Percentiles rank a stretch among this genome's conserved stretches.
phyloP scores from a whole-genome alignment of 805 yeast species.

The Hanseniaspora hatyaiensis region DNA sequence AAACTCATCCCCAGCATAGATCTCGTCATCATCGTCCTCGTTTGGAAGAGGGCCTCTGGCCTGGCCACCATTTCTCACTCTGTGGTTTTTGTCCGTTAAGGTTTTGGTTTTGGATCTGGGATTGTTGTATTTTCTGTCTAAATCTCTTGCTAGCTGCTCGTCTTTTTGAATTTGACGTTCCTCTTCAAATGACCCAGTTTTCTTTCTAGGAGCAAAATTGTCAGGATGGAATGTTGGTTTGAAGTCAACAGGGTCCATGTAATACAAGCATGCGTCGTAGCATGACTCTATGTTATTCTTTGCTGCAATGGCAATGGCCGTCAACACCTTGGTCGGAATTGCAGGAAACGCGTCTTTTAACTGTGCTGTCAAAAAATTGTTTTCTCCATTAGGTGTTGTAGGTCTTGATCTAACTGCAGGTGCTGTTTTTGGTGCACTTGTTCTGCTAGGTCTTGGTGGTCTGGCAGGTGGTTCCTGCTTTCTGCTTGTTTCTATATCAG shows the following conservation, averaged over 20 bases:
- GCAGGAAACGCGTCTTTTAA: constrained; percentile 79
- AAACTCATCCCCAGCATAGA: constrained; percentile 29
- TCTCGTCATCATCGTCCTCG: constrained; percentile 15
- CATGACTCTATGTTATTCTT: constrained; percentile 72
- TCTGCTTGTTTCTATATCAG: background rate
- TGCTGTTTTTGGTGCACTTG: constrained; percentile 5
- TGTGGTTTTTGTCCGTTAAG: constrained; percentile 17
- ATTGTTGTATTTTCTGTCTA: constrained; percentile 52
- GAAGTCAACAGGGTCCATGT: constrained; percentile 50
- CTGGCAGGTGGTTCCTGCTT: constrained; percentile 17
- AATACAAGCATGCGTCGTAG: constrained; percentile 70
- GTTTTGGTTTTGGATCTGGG: background rate
- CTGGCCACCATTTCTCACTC: constrained; percentile 21
- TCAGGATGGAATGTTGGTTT: constrained; percentile 21
- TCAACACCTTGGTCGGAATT: constrained; percentile 55
- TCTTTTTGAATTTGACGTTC: constrained; percentile 49
- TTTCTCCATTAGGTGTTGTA: constrained; percentile 13
- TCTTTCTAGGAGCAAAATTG: constrained; percentile 18
- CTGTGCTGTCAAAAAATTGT: constrained; percentile 33
- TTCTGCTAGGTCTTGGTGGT: constrained; percentile 22
- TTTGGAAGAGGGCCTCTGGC: constrained; percentile 24
- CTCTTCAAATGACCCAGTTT: constrained; percentile 20
- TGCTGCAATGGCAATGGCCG: constrained; percentile 77
- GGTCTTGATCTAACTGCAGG: constrained; percentile 14
- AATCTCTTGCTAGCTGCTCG: constrained; percentile 67